Conservation (phyloP, 2,329 filamentous ascomycete genomes). For the Bipolaris sorokiniana region DNA sequence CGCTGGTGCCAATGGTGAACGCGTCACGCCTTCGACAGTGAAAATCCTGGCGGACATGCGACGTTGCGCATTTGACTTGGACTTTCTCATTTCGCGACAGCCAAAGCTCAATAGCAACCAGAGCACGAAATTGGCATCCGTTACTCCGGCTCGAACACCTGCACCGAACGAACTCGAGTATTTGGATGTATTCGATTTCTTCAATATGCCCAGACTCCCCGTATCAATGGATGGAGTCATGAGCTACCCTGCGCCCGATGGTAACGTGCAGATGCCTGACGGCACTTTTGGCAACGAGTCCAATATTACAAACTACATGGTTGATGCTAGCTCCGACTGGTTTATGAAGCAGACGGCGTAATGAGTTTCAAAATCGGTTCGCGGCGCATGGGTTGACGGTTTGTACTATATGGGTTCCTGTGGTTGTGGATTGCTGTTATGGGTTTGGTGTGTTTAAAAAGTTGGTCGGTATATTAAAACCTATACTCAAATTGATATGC, state of each 20-base stretch:
- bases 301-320: slow-evolving; percentile 79
- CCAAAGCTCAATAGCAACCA: slow-evolving; percentile 54
- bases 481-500: background rate
- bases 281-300: slow-evolving; percentile 63
- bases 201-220: slow-evolving; percentile 81
- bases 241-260: slow-evolving; percentile 38
- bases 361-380: background rate
- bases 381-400: background rate
- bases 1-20: slow-evolving; percentile 66
- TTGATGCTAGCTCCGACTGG: slow-evolving; percentile 76
- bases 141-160: slow-evolving; percentile 69
- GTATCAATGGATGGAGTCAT: slow-evolving; percentile 44
- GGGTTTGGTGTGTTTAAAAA: background rate
- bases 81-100: slow-evolving; percentile 86
- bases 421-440: no score
- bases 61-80: slow-evolving; percentile 85
- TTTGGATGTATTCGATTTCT: slow-evolving; percentile 91
- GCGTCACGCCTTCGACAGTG: slow-evolving; percentile 80
- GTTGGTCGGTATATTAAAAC: no score
- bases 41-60: slow-evolving; percentile 92
- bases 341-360: slow-evolving; percentile 54
- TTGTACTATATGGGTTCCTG: background rate
- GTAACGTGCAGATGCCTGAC: slow-evolving; percentile 35
- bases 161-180: slow-evolving; percentile 86
- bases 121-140: slow-evolving; percentile 40